Evolutionary conservation across 2,329 filamentous ascomycete species (phyloP).

Genomic region (Arthroderma uncinatum): DNA sequence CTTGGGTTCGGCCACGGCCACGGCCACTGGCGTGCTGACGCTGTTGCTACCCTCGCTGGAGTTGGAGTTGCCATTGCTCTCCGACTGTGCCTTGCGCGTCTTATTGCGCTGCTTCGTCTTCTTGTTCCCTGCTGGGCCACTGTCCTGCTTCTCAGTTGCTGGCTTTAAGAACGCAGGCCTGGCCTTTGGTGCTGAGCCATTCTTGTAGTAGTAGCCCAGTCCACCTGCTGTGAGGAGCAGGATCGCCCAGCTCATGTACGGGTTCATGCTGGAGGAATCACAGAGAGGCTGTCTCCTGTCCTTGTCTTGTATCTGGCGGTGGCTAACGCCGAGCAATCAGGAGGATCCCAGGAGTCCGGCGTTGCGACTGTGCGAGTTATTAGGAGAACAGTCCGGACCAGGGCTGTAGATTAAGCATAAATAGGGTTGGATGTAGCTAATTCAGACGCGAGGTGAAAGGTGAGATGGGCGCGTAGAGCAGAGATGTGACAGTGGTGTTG

Average conservation of each 20-base stretch:
- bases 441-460: neutral
- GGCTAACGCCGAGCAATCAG: neutral
- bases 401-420: neutral
- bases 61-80: conserved; percentile 11
- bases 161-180: conserved; percentile 21
- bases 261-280: conserved; percentile 27
- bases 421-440: no score
- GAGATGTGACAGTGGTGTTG: neutral
- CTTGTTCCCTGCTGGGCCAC: conserved; percentile 23
- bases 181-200: conserved; percentile 24
- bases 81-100: conserved; percentile 25
- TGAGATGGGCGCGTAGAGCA: neutral
- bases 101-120: conserved; percentile 32
- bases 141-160: conserved; percentile 27
- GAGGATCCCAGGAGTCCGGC: neutral
- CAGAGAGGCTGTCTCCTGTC: neutral
- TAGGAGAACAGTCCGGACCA: neutral
- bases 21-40: neutral
- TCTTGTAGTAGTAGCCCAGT: conserved; percentile 34
- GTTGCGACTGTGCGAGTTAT: neutral
- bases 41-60: neutral
- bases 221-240: conserved; percentile 32
- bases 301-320: neutral
- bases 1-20: neutral
- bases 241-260: conserved; percentile 36